Conservation (phyloP, 1,284 basidiomycete genomes). For the Somion occarium region DNA sequence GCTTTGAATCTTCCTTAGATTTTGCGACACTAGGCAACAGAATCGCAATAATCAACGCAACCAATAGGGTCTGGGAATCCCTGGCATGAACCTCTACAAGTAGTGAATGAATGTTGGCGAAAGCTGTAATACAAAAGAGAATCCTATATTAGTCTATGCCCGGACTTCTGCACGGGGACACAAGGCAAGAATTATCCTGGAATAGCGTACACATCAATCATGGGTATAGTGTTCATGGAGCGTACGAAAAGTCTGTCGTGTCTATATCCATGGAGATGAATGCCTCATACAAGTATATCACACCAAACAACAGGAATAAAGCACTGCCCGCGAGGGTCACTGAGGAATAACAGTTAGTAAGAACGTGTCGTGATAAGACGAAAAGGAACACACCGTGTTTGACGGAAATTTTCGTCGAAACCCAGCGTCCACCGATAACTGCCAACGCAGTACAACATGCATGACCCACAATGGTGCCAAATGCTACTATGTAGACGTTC, state of each 20-base stretch:
- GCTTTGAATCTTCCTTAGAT: too few relatives aligned
- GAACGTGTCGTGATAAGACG: neutral
- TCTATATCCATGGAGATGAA: conserved; percentile 35
- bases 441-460: conserved; percentile 85
- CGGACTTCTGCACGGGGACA: neutral
- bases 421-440: conserved; percentile 85
- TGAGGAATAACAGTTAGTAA: conserved; percentile 27
- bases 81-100: neutral
- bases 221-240: conserved; percentile 15
- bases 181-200: neutral
- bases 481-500: conserved; percentile 77
- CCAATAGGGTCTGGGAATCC: neutral
- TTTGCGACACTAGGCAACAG: too few relatives aligned
- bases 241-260: conserved; percentile 24
- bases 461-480: conserved; percentile 91
- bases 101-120: neutral
- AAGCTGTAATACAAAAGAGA: neutral
- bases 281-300: conserved; percentile 74
- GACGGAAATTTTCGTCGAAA: conserved; percentile 92
- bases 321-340: conserved; percentile 83
- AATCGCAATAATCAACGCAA: too few relatives aligned
- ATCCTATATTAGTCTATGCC: neutral
- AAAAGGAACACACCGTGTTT: conserved; percentile 71
- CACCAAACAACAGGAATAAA: conserved; percentile 81
- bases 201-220: neutral